Conservation (phyloP, 2,329 filamentous ascomycete species). For the Sordariomycetes sp. region DNA sequence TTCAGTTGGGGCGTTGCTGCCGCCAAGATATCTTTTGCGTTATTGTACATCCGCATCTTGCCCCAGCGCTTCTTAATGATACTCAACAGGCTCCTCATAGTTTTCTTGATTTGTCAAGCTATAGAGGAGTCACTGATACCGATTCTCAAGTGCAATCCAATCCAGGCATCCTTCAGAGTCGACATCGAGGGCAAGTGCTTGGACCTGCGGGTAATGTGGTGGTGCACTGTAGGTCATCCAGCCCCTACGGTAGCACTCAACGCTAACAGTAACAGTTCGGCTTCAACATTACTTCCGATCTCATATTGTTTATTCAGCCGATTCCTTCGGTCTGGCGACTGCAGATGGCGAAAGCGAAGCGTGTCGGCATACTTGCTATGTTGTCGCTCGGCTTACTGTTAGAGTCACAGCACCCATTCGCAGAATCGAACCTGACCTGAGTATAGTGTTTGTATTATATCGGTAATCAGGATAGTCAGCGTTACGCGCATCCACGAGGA, state of each 20-base stretch:
- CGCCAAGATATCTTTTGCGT: slow-evolving; percentile 21
- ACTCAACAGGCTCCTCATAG: slow-evolving; percentile 17
- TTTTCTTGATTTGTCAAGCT: slow-evolving; percentile 17
- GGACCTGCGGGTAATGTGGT: slow-evolving; percentile 19
- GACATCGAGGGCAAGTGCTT: slow-evolving; percentile 13
- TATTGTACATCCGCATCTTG: slow-evolving; percentile 20
- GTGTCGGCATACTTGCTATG: slow-evolving; percentile 16
- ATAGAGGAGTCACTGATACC: slow-evolving; percentile 18
- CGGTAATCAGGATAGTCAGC: slow-evolving; percentile 16
- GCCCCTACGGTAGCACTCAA: not conserved
- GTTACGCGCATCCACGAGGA: slow-evolving; percentile 13
- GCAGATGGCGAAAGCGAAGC: slow-evolving; percentile 17
- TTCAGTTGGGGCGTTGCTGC: slow-evolving; percentile 18
- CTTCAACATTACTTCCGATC: slow-evolving; percentile 24
- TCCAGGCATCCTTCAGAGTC: slow-evolving; percentile 16
- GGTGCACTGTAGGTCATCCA: slow-evolving; percentile 16
- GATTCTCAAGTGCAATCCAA: slow-evolving; percentile 16
- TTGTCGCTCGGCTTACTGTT: slow-evolving; percentile 16
- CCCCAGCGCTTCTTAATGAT: slow-evolving; percentile 12
- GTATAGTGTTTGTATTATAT: slow-evolving; percentile 12
- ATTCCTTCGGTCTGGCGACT: slow-evolving; percentile 24
- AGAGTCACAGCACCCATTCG: slow-evolving; percentile 1
- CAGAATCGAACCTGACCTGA: no score
- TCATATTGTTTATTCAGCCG: slow-evolving; percentile 24
- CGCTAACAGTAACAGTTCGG: slow-evolving; percentile 13